These are phyloP conservation scores for Aspergillus quadrilineatus DNA, from an alignment of 2,329 filamentous ascomycete species.

Conservation along the genomic window DNA sequence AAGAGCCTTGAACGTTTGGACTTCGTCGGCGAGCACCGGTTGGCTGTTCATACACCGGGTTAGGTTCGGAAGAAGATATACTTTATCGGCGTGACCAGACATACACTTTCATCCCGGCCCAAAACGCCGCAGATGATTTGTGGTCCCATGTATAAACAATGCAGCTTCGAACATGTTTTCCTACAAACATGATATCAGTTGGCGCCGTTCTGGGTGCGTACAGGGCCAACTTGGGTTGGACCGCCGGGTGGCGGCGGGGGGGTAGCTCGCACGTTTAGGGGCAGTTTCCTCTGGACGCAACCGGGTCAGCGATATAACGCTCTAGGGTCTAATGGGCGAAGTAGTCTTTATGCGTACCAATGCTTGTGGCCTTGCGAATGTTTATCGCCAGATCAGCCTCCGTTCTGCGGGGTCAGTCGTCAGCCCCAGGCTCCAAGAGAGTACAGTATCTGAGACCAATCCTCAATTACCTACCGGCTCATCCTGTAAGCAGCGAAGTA, in stretches of 20 bases:
- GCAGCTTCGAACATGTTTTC: slow-evolving; percentile 94
- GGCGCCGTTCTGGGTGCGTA: neutral
- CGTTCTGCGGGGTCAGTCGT: slow-evolving; percentile 43
- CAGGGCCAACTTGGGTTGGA: slow-evolving; percentile 10
- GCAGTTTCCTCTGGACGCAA: slow-evolving; percentile 58
- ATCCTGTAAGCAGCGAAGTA: slow-evolving; percentile 56
- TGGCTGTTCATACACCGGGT: slow-evolving; percentile 58
- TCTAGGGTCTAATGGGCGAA: neutral
- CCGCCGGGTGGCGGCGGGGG: slow-evolving; percentile 4
- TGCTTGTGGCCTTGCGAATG: slow-evolving; percentile 67
- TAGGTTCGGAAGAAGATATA: neutral
- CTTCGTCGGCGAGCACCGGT: slow-evolving; percentile 96
- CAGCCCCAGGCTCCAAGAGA: neutral
- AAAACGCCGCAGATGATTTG: slow-evolving; percentile 91
- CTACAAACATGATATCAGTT: slow-evolving; percentile 34
- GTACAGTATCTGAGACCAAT: neutral
- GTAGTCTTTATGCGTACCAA: slow-evolving; percentile 45
- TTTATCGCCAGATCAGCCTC: slow-evolving; percentile 65
- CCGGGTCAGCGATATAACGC: slow-evolving; percentile 20
- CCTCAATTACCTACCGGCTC: slow-evolving; percentile 53
- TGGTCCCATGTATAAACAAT: slow-evolving; percentile 99
- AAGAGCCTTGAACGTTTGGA: slow-evolving; percentile 97
- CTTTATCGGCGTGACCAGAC: slow-evolving; percentile 35
- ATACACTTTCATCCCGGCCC: slow-evolving; percentile 97
- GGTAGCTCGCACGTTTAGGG: slow-evolving; percentile 57